Evolutionary conservation across 306 rosid genomes (phyloP).

Genomic region (Vicia villosa): DNA sequence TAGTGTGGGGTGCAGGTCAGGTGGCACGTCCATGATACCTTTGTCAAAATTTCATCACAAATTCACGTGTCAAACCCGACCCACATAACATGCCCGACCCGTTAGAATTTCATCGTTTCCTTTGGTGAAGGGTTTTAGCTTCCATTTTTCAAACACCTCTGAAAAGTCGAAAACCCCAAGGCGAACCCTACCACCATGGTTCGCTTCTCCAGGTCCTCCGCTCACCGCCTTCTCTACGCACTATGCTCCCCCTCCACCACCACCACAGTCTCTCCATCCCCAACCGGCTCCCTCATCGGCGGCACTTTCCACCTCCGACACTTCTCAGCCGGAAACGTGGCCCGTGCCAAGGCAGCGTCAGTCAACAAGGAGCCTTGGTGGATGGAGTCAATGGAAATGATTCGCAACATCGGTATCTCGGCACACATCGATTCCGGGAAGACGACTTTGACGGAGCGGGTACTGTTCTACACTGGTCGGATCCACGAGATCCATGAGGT

Average conservation of each 20-base stretch:
- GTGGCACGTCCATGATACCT: too few relatives aligned
- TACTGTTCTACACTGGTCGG: conserved; percentile 82
- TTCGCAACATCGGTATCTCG: conserved; percentile 95
- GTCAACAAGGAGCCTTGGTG: conserved; percentile 79
- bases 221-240: conserved; percentile 43
- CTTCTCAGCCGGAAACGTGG: conserved; percentile 59
- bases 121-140: conserved; percentile 33
- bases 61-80: not conserved
- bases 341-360: conserved; percentile 67
- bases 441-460: conserved; percentile 94
- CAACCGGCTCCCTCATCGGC: conserved; percentile 33
- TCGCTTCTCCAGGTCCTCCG: conserved; percentile 39
- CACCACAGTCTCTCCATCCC: conserved; percentile 37
- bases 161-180: not conserved
- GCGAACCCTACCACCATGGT: conserved; percentile 36
- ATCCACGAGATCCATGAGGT: conserved; percentile 98
- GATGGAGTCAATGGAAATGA: conserved; percentile 79
- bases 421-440: conserved; percentile 98
- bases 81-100: not conserved
- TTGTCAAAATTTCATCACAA: too few relatives aligned
- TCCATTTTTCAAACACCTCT: conserved; percentile 1
- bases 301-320: conserved; percentile 64
- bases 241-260: conserved; percentile 46
- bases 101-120: not conserved
- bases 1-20: too few relatives aligned